A percentile compares a stretch with the other conserved stretches of the same genome.
These are phyloP conservation scores for Plasmodium cynomolgi DNA, from an alignment of 169 alveolate genomes.

Conservation along the genomic window DNA sequence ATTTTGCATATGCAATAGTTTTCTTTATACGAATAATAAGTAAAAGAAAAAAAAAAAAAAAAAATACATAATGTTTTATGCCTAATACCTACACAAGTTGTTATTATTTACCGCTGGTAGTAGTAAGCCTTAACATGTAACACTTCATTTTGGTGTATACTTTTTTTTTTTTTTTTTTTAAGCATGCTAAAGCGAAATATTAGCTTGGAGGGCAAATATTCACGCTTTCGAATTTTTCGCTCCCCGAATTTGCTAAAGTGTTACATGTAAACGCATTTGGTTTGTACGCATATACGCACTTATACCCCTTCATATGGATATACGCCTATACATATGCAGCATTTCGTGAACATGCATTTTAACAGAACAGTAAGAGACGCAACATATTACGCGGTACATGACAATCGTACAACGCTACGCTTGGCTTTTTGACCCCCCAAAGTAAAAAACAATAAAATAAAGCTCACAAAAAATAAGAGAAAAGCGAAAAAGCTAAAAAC, in stretches of 20 bases:
- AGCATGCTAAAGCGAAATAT: slow-evolving; percentile 11
- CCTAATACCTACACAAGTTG: slow-evolving; percentile 9
- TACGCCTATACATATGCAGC: slow-evolving; percentile 5
- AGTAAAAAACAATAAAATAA: slow-evolving; percentile 6
- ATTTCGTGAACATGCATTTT: neutral
- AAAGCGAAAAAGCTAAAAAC: neutral
- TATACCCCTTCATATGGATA: neutral
- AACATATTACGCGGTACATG: neutral
- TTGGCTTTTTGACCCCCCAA: slow-evolving; percentile 6
- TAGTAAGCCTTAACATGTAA: neutral
- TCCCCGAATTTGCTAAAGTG: neutral
- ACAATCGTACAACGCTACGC: neutral
- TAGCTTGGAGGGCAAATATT: neutral
- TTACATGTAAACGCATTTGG: slow-evolving; percentile 9
- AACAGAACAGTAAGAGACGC: neutral
- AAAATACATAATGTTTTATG: slow-evolving; percentile 10
- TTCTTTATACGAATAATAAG: neutral
- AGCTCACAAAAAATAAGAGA: slow-evolving; percentile 23
- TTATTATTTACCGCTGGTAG: neutral
- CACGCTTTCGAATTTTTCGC: neutral
- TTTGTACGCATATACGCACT: neutral
- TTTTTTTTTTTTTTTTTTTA: slow-evolving; percentile 12
- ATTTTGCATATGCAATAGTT: slow-evolving; percentile 16
- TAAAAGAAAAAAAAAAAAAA: slow-evolving; percentile 8
- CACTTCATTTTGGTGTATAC: neutral